phyloP scores from a whole-genome alignment of 139 green algal genomes.

The Picochlorum sp. region DNA sequence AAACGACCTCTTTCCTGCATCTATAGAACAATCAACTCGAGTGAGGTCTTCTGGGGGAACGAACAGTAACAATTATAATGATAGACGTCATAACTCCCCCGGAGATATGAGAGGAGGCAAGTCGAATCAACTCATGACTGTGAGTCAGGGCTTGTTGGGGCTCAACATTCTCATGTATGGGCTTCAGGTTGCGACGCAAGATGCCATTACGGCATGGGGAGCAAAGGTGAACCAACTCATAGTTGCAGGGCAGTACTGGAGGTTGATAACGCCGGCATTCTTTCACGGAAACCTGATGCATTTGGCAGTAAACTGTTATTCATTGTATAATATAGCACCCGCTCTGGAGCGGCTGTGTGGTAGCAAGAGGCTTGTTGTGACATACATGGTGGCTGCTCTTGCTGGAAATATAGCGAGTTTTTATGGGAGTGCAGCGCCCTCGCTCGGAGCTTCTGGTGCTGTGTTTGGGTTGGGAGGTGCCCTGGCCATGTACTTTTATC shows the following conservation, averaged over 20 bases:
- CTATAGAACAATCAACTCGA: too few relatives aligned
- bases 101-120: not conserved
- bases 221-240: constrained; percentile 65
- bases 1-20: too few relatives aligned
- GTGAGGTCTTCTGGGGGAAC: too few relatives aligned
- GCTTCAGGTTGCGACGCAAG: not conserved
- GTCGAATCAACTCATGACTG: not conserved
- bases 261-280: constrained; percentile 61
- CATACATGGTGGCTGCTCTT: constrained; percentile 33
- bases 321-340: constrained; percentile 28
- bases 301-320: constrained; percentile 47
- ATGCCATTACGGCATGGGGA: constrained; percentile 6
- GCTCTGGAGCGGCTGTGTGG: constrained; percentile 26
- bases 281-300: constrained; percentile 67
- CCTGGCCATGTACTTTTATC: constrained; percentile 33
- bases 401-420: constrained; percentile 37
- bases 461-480: constrained; percentile 13
- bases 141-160: constrained; percentile 6
- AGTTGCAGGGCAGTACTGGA: constrained; percentile 52
- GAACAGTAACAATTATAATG: too few relatives aligned
- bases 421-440: constrained; percentile 14
- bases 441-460: constrained; percentile 28
- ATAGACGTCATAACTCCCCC: too few relatives aligned
- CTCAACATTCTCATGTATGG: constrained; percentile 6
- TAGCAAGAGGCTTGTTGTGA: constrained; percentile 23